Conservation (phyloP, 441 rosid species). For the Macaranga tanarius region DNA sequence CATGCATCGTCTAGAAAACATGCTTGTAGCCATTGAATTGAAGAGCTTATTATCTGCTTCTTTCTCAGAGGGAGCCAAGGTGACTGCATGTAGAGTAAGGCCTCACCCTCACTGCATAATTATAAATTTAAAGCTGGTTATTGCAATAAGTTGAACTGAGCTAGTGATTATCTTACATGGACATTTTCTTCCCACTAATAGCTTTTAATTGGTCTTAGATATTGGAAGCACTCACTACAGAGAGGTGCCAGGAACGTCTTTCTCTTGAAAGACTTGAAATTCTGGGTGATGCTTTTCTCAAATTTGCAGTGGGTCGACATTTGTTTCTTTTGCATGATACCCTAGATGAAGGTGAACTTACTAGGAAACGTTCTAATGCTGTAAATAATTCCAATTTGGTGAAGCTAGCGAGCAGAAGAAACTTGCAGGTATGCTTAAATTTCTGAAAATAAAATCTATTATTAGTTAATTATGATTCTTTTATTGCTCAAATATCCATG, state of each 20-base stretch:
- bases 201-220: slow-evolving; percentile 48
- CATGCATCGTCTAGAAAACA: slow-evolving; percentile 90
- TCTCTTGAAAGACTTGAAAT: slow-evolving; percentile 95
- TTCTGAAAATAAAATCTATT: not conserved
- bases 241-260: slow-evolving; percentile 93
- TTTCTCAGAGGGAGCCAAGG: slow-evolving; percentile 72
- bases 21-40: slow-evolving; percentile 93
- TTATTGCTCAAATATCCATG: not conserved
- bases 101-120: slow-evolving; percentile 10
- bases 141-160: slow-evolving; percentile 16
- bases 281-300: slow-evolving; percentile 95
- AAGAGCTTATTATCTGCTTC: slow-evolving; percentile 61
- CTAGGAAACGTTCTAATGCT: slow-evolving; percentile 75
- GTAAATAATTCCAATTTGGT: slow-evolving; percentile 80
- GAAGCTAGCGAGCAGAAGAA: slow-evolving; percentile 59
- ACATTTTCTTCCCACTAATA: slow-evolving; percentile 27
- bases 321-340: slow-evolving; percentile 74
- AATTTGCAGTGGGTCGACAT: slow-evolving; percentile 82
- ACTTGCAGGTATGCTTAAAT: slow-evolving; percentile 63
- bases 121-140: slow-evolving; percentile 15
- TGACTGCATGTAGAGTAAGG: slow-evolving; percentile 69
- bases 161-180: slow-evolving; percentile 1
- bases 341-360: slow-evolving; percentile 89
- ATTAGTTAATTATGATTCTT: not conserved
- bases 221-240: slow-evolving; percentile 95